Evolutionary conservation across 108 stramenopile species (phyloP).

Genomic region (Tribonema minus): DNA sequence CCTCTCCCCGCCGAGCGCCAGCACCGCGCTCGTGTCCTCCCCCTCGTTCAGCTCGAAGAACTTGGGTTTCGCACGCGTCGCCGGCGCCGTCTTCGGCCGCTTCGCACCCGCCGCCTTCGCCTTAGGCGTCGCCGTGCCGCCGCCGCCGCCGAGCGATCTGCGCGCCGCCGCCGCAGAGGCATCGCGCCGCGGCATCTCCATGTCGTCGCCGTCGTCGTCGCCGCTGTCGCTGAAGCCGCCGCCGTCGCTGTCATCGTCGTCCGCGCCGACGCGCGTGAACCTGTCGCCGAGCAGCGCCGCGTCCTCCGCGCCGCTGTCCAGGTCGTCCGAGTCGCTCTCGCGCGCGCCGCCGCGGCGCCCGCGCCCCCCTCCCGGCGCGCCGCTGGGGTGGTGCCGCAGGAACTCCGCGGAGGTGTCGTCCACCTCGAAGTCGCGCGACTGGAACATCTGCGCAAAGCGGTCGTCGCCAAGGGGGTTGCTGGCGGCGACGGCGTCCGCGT

Average conservation of each 20-base stretch:
- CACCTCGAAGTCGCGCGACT: slow-evolving; percentile 86
- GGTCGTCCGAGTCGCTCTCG: slow-evolving; percentile 41
- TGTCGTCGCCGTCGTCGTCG: background rate
- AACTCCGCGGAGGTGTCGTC: slow-evolving; percentile 89
- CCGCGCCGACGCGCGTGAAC: background rate
- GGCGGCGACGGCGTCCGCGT: slow-evolving; percentile 47
- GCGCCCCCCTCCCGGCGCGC: slow-evolving; percentile 48
- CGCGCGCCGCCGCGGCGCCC: background rate
- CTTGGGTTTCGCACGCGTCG: background rate
- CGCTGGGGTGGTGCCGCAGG: slow-evolving; percentile 88
- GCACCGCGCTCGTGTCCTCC: slow-evolving; percentile 19
- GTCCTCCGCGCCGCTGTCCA: slow-evolving; percentile 28
- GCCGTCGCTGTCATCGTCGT: background rate
- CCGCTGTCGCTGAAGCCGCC: background rate
- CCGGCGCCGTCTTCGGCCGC: background rate
- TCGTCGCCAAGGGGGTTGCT: slow-evolving; percentile 75
- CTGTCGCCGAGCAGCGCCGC: background rate
- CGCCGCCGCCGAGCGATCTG: background rate
- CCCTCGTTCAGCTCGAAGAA: slow-evolving; percentile 41
- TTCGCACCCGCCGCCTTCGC: background rate
- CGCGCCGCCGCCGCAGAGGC: background rate
- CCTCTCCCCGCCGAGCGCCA: slow-evolving; percentile 4
- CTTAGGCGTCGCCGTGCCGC: background rate
- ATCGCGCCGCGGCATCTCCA: background rate
- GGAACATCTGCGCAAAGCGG: slow-evolving; percentile 87